Conservation (phyloP, 2,329 filamentous ascomycete species). For the Penicillium sp. region DNA sequence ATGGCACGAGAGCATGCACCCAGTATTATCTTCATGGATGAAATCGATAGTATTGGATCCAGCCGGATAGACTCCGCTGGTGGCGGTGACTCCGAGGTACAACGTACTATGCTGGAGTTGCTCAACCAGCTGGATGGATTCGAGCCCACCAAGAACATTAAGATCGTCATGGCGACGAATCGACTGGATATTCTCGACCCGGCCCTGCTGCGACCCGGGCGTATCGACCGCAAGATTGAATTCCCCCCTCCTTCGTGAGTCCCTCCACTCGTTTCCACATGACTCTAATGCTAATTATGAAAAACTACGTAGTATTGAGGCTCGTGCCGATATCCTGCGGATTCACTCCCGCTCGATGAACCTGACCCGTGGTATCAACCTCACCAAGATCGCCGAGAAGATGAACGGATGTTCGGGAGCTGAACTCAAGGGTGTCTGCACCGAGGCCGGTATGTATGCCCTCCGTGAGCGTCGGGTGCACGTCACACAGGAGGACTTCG, state of each 20-base stretch:
- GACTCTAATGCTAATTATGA: too few species aligned
- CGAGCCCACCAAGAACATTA: constrained; percentile 99
- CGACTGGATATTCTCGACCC: constrained; percentile 96
- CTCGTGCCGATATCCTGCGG: constrained; percentile 92
- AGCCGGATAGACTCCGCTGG: constrained; percentile 95
- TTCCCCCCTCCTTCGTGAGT: constrained; percentile 85
- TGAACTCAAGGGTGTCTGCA: constrained; percentile 98
- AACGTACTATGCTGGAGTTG: constrained; percentile 97
- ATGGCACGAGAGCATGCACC: constrained; percentile 98
- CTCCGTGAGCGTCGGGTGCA: constrained; percentile 93
- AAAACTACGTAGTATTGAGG: constrained; percentile 65
- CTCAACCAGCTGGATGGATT: constrained; percentile 98
- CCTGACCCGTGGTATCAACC: constrained; percentile 92
- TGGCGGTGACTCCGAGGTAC: constrained; percentile 94
- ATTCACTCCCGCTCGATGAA: constrained; percentile 99
- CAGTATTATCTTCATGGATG: constrained; percentile 99
- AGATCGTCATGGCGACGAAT: constrained; percentile 99
- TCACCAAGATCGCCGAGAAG: constrained; percentile 98
- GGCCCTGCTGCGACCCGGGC: constrained; percentile 88
- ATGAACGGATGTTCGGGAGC: constrained; percentile 99
- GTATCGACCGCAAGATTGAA: constrained; percentile 98
- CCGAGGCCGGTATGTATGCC: constrained; percentile 97
- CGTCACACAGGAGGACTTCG: constrained; percentile 98
- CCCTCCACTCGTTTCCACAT: background rate
- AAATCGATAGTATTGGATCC: constrained; percentile 98